Conservation (phyloP, 2,329 filamentous ascomycete genomes). For the Remersonia thermophila region DNA sequence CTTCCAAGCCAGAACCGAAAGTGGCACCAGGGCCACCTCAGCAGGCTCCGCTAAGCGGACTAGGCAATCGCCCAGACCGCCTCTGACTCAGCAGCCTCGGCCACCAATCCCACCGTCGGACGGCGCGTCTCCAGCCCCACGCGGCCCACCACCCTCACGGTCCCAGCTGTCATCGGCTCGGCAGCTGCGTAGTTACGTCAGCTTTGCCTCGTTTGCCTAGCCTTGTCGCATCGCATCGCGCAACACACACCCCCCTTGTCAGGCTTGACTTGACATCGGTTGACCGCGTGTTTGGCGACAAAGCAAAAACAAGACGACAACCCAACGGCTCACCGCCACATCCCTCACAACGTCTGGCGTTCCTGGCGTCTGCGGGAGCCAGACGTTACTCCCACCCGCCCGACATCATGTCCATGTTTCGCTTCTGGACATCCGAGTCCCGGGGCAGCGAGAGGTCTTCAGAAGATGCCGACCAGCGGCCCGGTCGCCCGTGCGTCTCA, state of each 20-base stretch:
- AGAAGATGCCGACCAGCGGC: constrained; percentile 29
- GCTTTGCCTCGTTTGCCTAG: constrained; percentile 12
- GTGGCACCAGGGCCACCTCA: constrained; percentile 21
- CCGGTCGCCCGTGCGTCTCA: constrained; percentile 13
- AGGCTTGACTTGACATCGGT: no score
- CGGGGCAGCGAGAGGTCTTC: constrained; percentile 41
- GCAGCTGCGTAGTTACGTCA: constrained; percentile 20
- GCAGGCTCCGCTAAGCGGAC: no score
- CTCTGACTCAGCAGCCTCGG: no score
- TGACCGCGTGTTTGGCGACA: no score
- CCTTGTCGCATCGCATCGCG: neutral
- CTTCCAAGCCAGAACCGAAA: constrained; percentile 6
- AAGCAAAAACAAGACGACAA: neutral
- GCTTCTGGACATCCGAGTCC: constrained; percentile 47
- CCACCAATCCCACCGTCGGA: no score
- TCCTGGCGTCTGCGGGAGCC: constrained; percentile 2
- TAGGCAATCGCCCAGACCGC: no score
- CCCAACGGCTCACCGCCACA: constrained; percentile 2
- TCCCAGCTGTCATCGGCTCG: constrained; percentile 11
- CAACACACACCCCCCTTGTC: no score
- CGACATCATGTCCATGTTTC: constrained; percentile 35
- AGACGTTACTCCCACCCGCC: constrained; percentile 1
- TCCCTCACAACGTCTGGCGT: constrained; percentile 3
- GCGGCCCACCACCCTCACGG: constrained; percentile 6
- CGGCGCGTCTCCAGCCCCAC: neutral